Percentiles rank a stretch among this genome's conserved stretches.
phyloP scores from a whole-genome alignment of 345 rosid species.

The Hevea brasiliensis region DNA sequence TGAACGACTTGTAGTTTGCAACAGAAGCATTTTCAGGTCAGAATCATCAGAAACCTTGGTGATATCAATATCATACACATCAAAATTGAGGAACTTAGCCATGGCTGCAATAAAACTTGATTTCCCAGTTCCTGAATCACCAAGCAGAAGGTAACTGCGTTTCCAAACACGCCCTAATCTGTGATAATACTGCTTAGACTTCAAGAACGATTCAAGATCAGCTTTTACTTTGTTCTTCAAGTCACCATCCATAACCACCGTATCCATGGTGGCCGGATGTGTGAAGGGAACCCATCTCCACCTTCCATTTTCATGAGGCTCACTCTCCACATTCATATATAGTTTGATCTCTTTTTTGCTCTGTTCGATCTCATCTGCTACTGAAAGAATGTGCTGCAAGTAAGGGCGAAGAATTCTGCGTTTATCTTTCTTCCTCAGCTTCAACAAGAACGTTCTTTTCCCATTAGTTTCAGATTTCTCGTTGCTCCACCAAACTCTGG shows the following conservation, averaged over 20 bases:
- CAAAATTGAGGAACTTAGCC: constrained; percentile 26
- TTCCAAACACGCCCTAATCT: constrained; percentile 30
- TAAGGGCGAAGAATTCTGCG: constrained; percentile 22
- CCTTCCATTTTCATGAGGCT: constrained; percentile 6
- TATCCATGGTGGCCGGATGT: constrained; percentile 36
- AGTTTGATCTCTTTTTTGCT: constrained; percentile 21
- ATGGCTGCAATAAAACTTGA: constrained; percentile 32
- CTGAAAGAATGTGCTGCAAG: constrained; percentile 28
- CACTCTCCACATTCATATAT: constrained; percentile 10
- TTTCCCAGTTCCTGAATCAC: constrained; percentile 31
- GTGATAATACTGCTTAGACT: constrained; percentile 28
- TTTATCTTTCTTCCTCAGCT: constrained; percentile 27
- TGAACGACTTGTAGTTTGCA: constrained; percentile 27
- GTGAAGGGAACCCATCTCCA: constrained; percentile 26
- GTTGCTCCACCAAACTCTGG: constrained; percentile 21
- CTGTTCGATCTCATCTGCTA: constrained; percentile 20
- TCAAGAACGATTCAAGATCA: constrained; percentile 28
- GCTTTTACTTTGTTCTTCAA: constrained; percentile 27
- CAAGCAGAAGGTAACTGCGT: constrained; percentile 30
- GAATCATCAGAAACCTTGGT: constrained; percentile 15
- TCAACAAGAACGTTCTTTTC: neutral
- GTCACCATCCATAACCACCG: constrained; percentile 27
- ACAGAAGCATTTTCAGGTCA: constrained; percentile 22
- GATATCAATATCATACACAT: constrained; percentile 27
- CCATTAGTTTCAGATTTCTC: constrained; percentile 7